Conservation (phyloP, 1,139 yeast genomes). For the Taphrina flavorubra region DNA sequence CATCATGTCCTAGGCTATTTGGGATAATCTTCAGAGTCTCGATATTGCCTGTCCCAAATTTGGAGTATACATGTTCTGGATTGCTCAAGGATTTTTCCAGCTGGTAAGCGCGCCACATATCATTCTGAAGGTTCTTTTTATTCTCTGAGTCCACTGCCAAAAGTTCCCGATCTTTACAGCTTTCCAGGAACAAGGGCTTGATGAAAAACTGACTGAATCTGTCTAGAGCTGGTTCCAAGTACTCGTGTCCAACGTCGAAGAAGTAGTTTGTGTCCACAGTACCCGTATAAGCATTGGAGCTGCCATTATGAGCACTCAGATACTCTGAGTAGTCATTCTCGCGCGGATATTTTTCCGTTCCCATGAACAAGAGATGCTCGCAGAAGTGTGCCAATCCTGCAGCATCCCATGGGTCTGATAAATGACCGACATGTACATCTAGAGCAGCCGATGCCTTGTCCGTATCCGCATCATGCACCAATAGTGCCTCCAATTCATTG, state of each 20-base stretch:
- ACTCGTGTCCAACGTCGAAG: slow-evolving; percentile 79
- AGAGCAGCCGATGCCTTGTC: slow-evolving; percentile 93
- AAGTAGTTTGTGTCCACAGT: slow-evolving; percentile 88
- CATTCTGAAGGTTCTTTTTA: slow-evolving; percentile 89
- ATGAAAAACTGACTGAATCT: slow-evolving; percentile 92
- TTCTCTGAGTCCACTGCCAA: slow-evolving; percentile 95
- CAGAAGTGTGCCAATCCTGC: slow-evolving; percentile 96
- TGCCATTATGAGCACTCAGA: slow-evolving; percentile 71
- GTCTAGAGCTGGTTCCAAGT: slow-evolving; percentile 85
- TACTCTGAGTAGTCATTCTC: slow-evolving; percentile 87
- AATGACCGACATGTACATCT: slow-evolving; percentile 90
- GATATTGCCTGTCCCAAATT: slow-evolving; percentile 75
- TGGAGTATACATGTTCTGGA: slow-evolving; percentile 70
- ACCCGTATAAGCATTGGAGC: slow-evolving; percentile 84
- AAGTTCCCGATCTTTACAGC: slow-evolving; percentile 89
- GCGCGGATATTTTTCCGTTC: slow-evolving; percentile 88
- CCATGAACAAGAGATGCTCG: slow-evolving; percentile 94
- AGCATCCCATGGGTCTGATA: slow-evolving; percentile 72
- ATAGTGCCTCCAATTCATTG: slow-evolving; percentile 72
- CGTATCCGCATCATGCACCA: slow-evolving; percentile 82
- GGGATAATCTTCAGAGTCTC: slow-evolving; percentile 67
- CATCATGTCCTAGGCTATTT: slow-evolving; percentile 59
- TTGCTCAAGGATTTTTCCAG: slow-evolving; percentile 77
- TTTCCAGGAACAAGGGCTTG: slow-evolving; percentile 75
- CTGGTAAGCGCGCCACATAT: slow-evolving; percentile 85